Evolutionary conservation across 2,329 filamentous ascomycete species (phyloP), one percentile per base, ranked within the genome.

Genomic region (Clonostachys rosea): DNA sequence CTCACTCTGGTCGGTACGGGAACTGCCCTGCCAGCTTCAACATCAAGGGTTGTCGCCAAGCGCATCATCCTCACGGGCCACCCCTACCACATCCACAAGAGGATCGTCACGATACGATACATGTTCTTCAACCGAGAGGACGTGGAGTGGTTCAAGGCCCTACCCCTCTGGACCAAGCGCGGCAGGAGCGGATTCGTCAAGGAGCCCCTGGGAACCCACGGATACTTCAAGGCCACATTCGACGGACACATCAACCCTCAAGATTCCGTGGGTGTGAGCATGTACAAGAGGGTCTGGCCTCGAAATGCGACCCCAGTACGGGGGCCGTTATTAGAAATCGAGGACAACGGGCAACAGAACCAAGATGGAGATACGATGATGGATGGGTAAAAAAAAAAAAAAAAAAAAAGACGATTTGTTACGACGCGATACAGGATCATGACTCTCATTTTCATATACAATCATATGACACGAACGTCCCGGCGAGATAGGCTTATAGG

Each of bases 191-290:
- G 94, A 9, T 96, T 85, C 65, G 83, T 99, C 74, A 96, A 96
- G 75, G 94, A 99, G 74, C 80, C 86, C 49, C 71, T 99, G 44
- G 94, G 94, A 58, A 99, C 94, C 35, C 94, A 99, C 67, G 94
- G 94, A n/a, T 99, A 99, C 73, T 97, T 97, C 80, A 99, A 99
- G 77, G 94, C 94, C 12, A 96, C 87, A 3, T 99, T 99, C 71
- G 95, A 99, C 65, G 90, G 86, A 12, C 89, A 87, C 63, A 92
- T 99, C 65, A 97, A 96, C 67, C 91, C 94, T 2, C 89, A 96
- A 70, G 94, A 99, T 69, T 85, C 91, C 4, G 84, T 99, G 42
- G 94, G 89, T 44, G 87, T 97, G 52, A 95, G 89, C 69, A 63
- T 94, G 60, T 94, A 92, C 63, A 94, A 94, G 78, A 74, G 88